Evolutionary conservation across 257 asterid genomes (phyloP), one percentile per base, ranked within the genome.

Genomic region (Euphrasia confusa): DNA sequence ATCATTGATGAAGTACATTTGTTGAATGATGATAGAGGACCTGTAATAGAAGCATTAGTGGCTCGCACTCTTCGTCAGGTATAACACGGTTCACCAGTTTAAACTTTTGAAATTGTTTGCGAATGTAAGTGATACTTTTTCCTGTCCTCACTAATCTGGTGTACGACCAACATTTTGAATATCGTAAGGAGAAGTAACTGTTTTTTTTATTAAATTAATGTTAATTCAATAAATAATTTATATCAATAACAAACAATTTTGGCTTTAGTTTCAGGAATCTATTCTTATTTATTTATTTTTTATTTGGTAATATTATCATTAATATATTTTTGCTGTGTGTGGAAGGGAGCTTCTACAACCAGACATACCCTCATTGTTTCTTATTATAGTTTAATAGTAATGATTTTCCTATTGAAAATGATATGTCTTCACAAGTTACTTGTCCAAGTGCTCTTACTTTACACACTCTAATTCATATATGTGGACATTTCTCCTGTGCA

Each of bases 51-150:
- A 82, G 99, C 99, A 69, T 81, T 92, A 68, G 99, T 92, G 58
- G 99, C 99, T 58, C 96, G 99, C 57, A 92, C 99, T 63, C 96
- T 92, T 73, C 99, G 97, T 24, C 99, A 92, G 97, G 99, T 87
- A 71, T 56, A 68, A 30, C 67, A 56, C 64, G 45, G 24, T 50
- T 47, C 54, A 65, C 65, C 35, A 42, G 61, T 76, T 74, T 54
- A 52, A 57, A 65, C 63, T 48, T 24, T 60, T 76, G 69, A 37
- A 61, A 21, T 54, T 66, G 30, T 68, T 9, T 35, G 67, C 32
- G 12, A 59, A 14, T 61, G 32, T 64, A 35, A 21, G 28, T 58
- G 17, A 5, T 30, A 2, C 33, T 30, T 30, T 30, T 30, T 30
- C 5, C 33, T 30, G 33, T 30, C 33, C 33, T 30, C 33, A 30